Base-by-base conservation (phyloP, 2,329 filamentous ascomycete species). In the Aspergillus sp. region DNA sequence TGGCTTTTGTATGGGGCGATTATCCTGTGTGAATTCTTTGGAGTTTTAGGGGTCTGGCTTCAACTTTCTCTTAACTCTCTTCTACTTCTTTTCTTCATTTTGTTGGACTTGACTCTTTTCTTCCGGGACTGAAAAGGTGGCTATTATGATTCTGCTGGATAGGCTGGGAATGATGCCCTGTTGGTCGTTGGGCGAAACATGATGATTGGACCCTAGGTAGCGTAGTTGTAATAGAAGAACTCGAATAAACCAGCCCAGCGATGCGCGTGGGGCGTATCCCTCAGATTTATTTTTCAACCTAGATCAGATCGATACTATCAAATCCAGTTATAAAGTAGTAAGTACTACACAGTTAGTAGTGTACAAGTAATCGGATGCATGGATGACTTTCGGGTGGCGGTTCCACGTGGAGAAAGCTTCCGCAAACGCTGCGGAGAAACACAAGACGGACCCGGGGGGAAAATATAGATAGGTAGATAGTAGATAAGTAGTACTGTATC, bases 51-150 rank as follows among this genome's bases (percentile, higher is more conserved):
- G 53, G 25, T 56, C 7, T 25, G 41, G 32, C 12, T 41, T 32
- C 8, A 39, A 19, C 52, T 55, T 12, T 49, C 15, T 39, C n/a
- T 55, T 38, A 36, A 36, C n/a, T 51, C 25, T 28, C 47, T 36
- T 39, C 28, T 12, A 13, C 21, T 49, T 63, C 32, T 13, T 36
- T 36, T 36, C 32, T 36, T 36, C 32, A 36, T 15, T 36, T 36
- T 36, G 12, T 36, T 36, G 32, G 32, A 36, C 32, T 13, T 36
- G 32, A 36, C 12, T 13, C 5, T 36, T 36, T 36, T 36, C 32
- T 59, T 52, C 45, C 30, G 50, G 62, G 59, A 57, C 43, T 51
- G 56, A 61, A 63, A 63, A 63, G 62, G 62, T 52, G 59, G 56
- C 54, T 55, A 56, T 51, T 52, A 62, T 59, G 53, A 51, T 60